These are phyloP conservation scores for Nematocida sp. DNA, from an alignment of 371 early-diverging fungal species.

Conservation along the genomic window DNA sequence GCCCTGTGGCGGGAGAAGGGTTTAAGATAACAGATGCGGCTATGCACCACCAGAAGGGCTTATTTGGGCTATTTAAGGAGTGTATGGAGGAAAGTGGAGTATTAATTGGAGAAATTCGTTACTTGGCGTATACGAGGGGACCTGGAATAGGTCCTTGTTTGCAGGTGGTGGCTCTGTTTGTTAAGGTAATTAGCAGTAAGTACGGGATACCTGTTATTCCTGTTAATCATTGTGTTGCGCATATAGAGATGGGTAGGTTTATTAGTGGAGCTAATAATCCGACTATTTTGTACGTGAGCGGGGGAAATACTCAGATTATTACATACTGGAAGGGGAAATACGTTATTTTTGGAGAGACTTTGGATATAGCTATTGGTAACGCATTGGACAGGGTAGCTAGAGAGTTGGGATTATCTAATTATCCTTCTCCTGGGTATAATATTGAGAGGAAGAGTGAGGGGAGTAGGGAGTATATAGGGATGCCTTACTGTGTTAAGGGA, in stretches of 20 bases:
- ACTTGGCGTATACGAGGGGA: slow-evolving; percentile 91
- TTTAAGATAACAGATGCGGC: slow-evolving; percentile 93
- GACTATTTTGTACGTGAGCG: slow-evolving; percentile 92
- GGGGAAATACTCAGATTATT: slow-evolving; percentile 99
- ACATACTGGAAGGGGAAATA: slow-evolving; percentile 81
- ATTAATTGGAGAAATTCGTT: slow-evolving; percentile 74
- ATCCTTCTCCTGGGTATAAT: slow-evolving; percentile 93
- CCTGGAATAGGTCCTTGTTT: slow-evolving; percentile 98
- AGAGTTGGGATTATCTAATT: slow-evolving; percentile 81
- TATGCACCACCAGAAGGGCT: slow-evolving; percentile 79
- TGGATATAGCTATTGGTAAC: slow-evolving; percentile 98
- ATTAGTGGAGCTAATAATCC: slow-evolving; percentile 91
- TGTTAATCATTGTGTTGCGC: slow-evolving; percentile 96
- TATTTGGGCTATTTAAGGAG: slow-evolving; percentile 73
- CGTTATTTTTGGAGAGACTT: slow-evolving; percentile 94
- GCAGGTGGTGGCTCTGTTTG: slow-evolving; percentile 81
- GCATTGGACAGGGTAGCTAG: slow-evolving; percentile 95
- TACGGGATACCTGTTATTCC: slow-evolving; percentile 88
- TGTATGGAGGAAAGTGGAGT: slow-evolving; percentile 76
- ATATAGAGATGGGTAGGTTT: slow-evolving; percentile 98
- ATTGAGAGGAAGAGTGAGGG: slow-evolving; percentile 88
- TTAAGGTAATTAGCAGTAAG: slow-evolving; percentile 80
- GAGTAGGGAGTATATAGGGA: slow-evolving; percentile 76
- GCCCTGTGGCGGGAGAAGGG: slow-evolving; percentile 90
- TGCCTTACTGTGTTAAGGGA: slow-evolving; percentile 96